Evolutionary conservation across 371 early-diverging fungal species (phyloP).

Genomic region (Capniomyces stellatus): DNA sequence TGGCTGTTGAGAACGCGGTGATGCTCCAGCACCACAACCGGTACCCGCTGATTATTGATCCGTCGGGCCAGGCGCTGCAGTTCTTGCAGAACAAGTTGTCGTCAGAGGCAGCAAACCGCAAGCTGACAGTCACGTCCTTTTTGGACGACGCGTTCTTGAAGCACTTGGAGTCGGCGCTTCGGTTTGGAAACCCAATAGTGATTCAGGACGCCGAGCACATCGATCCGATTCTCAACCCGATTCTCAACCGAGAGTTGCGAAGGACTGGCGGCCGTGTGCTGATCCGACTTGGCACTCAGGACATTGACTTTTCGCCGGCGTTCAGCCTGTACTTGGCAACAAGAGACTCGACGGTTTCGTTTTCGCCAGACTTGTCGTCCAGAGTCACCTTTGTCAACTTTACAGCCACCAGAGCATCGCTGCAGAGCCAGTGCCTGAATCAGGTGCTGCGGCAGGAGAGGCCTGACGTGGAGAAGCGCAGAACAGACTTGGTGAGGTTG

Average conservation of each 20-base stretch:
- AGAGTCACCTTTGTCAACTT: constrained; percentile 98
- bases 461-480: constrained; percentile 85
- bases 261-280: constrained; percentile 93
- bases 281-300: constrained; percentile 87
- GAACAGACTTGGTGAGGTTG: constrained; percentile 79
- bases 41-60: constrained; percentile 94
- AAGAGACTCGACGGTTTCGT: constrained; percentile 78
- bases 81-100: constrained; percentile 60
- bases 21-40: constrained; percentile 88
- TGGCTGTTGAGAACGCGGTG: constrained; percentile 93
- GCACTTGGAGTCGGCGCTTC: constrained; percentile 88
- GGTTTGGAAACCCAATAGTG: constrained; percentile 94
- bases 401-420: constrained; percentile 84
- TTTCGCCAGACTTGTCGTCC: constrained; percentile 89
- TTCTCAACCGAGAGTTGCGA: constrained; percentile 88
- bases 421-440: constrained; percentile 92
- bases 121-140: constrained; percentile 90
- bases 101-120: constrained; percentile 36
- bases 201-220: constrained; percentile 94
- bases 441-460: constrained; percentile 84
- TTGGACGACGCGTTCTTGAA: constrained; percentile 93
- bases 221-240: constrained; percentile 93
- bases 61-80: constrained; percentile 80
- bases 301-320: constrained; percentile 95
- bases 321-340: constrained; percentile 89